Conservation (phyloP, 257 asterid species). For the Cruciata laevipes region DNA sequence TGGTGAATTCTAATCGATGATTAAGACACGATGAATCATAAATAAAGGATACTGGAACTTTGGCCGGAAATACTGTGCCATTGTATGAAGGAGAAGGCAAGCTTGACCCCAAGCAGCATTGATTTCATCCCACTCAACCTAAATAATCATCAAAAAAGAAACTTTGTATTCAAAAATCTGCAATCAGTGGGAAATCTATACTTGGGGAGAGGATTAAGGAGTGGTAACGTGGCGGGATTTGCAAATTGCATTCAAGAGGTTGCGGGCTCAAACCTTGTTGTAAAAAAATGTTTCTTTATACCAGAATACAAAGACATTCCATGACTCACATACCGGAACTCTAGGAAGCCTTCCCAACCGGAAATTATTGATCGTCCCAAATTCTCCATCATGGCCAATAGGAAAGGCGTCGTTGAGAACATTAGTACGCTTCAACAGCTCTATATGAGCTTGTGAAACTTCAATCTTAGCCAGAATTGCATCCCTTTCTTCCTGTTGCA, state of each 20-base stretch:
- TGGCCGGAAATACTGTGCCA: slow-evolving; percentile 95
- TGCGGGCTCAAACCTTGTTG: not conserved
- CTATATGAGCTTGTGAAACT: slow-evolving; percentile 97
- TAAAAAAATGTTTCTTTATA: not conserved
- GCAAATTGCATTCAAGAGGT: not conserved
- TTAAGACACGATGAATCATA: not conserved
- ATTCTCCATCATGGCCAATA: slow-evolving; percentile 88
- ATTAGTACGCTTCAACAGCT: slow-evolving; percentile 72
- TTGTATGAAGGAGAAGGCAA: slow-evolving; percentile 95
- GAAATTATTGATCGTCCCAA: slow-evolving; percentile 93
- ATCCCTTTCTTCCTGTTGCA: slow-evolving; percentile 83
- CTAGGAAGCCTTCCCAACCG: slow-evolving; percentile 99
- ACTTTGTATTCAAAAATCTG: not conserved
- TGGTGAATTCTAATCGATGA: not conserved
- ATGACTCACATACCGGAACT: slow-evolving; percentile 49
- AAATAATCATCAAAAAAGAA: slow-evolving; percentile 2
- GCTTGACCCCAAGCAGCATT: slow-evolving; percentile 99
- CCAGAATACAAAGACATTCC: not conserved
- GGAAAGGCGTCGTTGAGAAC: slow-evolving; percentile 97
- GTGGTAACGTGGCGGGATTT: not conserved
- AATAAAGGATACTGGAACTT: slow-evolving; percentile 76
- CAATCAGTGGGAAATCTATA: not conserved
- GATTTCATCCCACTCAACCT: slow-evolving; percentile 99
- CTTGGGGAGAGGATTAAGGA: not conserved
- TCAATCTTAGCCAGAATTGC: slow-evolving; percentile 86